Percentiles rank a stretch among this genome's conserved stretches.
These are phyloP conservation scores for Aspergillus sp. DNA, from an alignment of 2,329 filamentous ascomycete species.

Conservation along the genomic window DNA sequence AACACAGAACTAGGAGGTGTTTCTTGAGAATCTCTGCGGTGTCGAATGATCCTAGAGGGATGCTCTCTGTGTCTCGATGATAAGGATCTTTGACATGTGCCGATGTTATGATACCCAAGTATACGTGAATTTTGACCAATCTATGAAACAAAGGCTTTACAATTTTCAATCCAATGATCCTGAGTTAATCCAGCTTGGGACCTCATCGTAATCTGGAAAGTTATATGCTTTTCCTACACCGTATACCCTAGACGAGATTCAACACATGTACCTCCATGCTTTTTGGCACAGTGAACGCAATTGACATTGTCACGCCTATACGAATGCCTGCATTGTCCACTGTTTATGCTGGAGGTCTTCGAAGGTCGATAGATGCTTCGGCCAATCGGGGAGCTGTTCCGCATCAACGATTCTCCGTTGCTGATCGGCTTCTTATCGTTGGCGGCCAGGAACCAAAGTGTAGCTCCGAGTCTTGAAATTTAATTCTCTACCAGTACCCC, in stretches of 20 bases:
- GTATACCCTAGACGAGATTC: not conserved
- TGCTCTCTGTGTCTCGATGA: constrained; percentile 9
- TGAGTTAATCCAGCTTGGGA: not conserved
- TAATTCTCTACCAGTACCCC: not conserved
- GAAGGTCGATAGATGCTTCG: not conserved
- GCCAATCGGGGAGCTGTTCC: constrained; percentile 2
- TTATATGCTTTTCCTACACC: too few relatives aligned
- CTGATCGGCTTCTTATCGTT: constrained; percentile 19
- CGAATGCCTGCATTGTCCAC: not conserved
- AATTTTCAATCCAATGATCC: not conserved
- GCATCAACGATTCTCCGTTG: constrained; percentile 26
- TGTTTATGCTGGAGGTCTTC: not conserved
- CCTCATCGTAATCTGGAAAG: too few relatives aligned
- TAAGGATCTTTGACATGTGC: constrained; percentile 9
- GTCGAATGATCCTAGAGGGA: constrained; percentile 14
- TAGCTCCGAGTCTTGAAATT: not conserved
- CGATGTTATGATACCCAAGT: not conserved
- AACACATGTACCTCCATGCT: not conserved
- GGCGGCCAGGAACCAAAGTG: constrained; percentile 2
- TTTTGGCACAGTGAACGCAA: not conserved
- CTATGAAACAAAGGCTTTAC: too few relatives aligned
- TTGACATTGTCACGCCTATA: not conserved
- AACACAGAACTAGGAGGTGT: constrained; percentile 54
- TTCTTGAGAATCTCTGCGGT: not conserved
- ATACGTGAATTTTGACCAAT: not conserved